phyloP scores from a whole-genome alignment of 2,329 filamentous ascomycete species.

The Penicillium sp. region DNA sequence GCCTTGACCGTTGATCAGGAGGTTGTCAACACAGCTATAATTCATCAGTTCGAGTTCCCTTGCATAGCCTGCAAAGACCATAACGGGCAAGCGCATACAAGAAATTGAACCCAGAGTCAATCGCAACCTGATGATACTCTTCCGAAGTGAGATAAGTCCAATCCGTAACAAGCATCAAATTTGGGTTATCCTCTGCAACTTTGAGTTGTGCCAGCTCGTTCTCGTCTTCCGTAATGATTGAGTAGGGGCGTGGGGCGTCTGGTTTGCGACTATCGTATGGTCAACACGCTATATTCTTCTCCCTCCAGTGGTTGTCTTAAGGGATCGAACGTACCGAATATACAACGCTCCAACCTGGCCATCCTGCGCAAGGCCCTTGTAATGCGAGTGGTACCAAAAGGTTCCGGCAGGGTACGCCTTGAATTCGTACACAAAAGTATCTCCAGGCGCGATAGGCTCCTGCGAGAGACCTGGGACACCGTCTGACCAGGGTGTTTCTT shows the following conservation, averaged over 20 bases:
- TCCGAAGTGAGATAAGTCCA: slow-evolving; percentile 60
- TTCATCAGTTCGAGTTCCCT: slow-evolving; percentile 21
- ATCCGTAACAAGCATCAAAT: slow-evolving; percentile 60
- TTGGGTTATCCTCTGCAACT: slow-evolving; percentile 53
- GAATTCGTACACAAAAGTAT: slow-evolving; percentile 58
- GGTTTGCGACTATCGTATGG: slow-evolving; percentile 33
- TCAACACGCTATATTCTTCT: neutral
- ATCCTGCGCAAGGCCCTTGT: slow-evolving; percentile 61
- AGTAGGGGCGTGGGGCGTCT: slow-evolving; percentile 54
- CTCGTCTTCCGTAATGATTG: slow-evolving; percentile 51
- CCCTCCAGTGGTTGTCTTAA: no score
- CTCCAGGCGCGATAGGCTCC: slow-evolving; percentile 55
- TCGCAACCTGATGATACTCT: slow-evolving; percentile 43
- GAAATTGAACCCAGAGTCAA: slow-evolving; percentile 29
- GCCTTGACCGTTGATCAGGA: slow-evolving; percentile 66
- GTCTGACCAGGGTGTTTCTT: slow-evolving; percentile 62
- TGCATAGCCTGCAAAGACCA: neutral
- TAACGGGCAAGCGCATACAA: slow-evolving; percentile 21
- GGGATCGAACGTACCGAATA: slow-evolving; percentile 28
- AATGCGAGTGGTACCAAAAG: slow-evolving; percentile 63
- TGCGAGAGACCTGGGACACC: slow-evolving; percentile 64
- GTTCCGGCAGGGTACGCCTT: slow-evolving; percentile 60
- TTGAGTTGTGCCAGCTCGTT: slow-evolving; percentile 51
- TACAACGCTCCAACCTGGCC: slow-evolving; percentile 59
- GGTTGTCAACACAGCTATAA: slow-evolving; percentile 61